Evolutionary conservation across 2,329 filamentous ascomycete genomes (phyloP).

Genomic region (Hymenoscyphus infarciens): DNA sequence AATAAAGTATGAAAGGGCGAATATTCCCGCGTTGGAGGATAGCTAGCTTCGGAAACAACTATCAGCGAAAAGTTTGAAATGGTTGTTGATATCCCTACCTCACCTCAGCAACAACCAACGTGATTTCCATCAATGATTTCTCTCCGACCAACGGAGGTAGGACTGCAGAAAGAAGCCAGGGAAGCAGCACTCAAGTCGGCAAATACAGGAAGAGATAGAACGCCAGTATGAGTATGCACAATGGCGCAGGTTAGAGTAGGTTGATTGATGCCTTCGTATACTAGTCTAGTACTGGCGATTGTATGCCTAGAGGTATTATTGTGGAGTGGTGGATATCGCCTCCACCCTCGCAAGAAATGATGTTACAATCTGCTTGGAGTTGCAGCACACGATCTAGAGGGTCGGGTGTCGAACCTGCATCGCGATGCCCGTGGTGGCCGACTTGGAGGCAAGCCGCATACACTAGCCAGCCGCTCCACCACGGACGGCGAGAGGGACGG

Average conservation of each 20-base stretch:
- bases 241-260: not conserved
- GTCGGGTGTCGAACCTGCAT: not conserved
- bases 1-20: not conserved
- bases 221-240: not conserved
- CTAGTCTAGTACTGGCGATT: not conserved
- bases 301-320: not conserved
- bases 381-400: not conserved
- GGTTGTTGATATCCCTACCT: too few relatives aligned
- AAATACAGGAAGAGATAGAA: not conserved
- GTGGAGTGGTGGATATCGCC: not conserved
- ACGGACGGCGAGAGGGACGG: too few relatives aligned
- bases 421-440: not conserved
- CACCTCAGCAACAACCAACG: too few relatives aligned
- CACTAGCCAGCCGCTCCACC: not conserved
- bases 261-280: not conserved
- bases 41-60: not conserved
- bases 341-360: too few relatives aligned
- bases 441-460: not conserved
- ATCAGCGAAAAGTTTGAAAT: too few relatives aligned
- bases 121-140: not conserved
- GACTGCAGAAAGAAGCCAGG: not conserved
- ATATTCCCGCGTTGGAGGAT: not conserved
- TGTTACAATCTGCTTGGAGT: not conserved
- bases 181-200: not conserved
- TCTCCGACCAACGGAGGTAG: not conserved